phyloP scores from a whole-genome alignment of 1,139 yeast genomes.

The Debaryomyces coudertii region DNA sequence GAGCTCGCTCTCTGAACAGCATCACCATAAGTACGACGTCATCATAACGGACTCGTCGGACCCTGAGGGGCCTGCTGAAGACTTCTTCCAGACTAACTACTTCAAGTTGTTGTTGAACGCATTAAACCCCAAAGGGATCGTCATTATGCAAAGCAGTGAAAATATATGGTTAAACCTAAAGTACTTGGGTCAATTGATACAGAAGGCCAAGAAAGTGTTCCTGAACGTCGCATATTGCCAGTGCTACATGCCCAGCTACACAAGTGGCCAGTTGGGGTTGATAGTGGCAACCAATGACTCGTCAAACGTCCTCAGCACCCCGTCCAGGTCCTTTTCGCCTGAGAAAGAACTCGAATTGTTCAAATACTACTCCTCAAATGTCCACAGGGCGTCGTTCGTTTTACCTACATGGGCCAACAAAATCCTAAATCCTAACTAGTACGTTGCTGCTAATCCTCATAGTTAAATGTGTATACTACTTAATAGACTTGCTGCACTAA shows the following conservation, averaged over 20 bases:
- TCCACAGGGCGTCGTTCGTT: slow-evolving; percentile 81
- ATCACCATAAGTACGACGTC: slow-evolving; percentile 62
- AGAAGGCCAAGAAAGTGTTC: slow-evolving; percentile 71
- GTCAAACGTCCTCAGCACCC: slow-evolving; percentile 52
- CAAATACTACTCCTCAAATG: slow-evolving; percentile 70
- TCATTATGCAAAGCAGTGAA: slow-evolving; percentile 91
- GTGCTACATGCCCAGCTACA: slow-evolving; percentile 91
- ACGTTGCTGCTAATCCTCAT: slow-evolving; percentile 1
- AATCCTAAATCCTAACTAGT: slow-evolving; percentile 15
- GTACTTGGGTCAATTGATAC: slow-evolving; percentile 61
- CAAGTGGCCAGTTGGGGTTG: slow-evolving; percentile 94
- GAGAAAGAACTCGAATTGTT: slow-evolving; percentile 57
- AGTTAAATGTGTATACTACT: slow-evolving; percentile 1
- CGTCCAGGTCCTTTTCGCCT: slow-evolving; percentile 48
- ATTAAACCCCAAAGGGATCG: slow-evolving; percentile 71
- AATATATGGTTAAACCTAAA: slow-evolving; percentile 86
- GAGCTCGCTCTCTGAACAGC: slow-evolving; percentile 35
- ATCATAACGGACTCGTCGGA: slow-evolving; percentile 96
- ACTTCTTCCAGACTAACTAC: slow-evolving; percentile 83
- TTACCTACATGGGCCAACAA: slow-evolving; percentile 83
- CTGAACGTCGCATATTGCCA: slow-evolving; percentile 77
- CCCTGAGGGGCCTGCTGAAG: slow-evolving; percentile 98
- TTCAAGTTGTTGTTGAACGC: slow-evolving; percentile 73
- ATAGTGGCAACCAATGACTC: slow-evolving; percentile 76
- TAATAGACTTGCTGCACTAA: background rate